These are phyloP conservation scores for Arthroderma sp. DNA, from an alignment of 2,329 filamentous ascomycete species.

Conservation along the genomic window DNA sequence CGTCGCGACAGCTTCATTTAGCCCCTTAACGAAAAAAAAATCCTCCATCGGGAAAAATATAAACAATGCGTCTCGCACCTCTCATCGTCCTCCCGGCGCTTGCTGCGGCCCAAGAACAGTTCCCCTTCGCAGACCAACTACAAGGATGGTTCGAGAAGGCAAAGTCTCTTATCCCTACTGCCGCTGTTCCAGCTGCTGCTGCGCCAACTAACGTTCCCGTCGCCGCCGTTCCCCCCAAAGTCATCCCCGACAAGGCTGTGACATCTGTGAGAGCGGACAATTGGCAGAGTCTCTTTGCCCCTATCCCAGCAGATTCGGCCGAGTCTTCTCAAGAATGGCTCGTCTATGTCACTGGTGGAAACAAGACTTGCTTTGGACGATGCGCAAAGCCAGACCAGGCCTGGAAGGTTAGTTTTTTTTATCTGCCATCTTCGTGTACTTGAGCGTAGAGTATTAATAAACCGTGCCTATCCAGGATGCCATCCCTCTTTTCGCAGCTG, in stretches of 20 bases:
- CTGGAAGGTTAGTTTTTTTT: constrained; percentile 31
- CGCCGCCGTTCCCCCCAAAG: constrained; percentile 26
- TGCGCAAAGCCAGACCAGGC: constrained; percentile 43
- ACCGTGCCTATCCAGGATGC: constrained; percentile 31
- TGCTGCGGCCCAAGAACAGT: constrained; percentile 45
- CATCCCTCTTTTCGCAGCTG: constrained; percentile 39
- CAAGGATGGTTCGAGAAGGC: constrained; percentile 39
- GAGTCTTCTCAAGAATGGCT: constrained; percentile 39
- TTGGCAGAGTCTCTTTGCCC: constrained; percentile 41
- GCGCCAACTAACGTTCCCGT: constrained; percentile 30
- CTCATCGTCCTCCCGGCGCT: constrained; percentile 64
- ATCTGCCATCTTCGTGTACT: background rate
- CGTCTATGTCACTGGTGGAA: constrained; percentile 49
- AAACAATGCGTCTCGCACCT: constrained; percentile 15
- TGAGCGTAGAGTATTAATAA: background rate
- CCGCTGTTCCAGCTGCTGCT: constrained; percentile 22
- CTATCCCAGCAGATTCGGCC: constrained; percentile 28
- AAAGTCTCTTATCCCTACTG: constrained; percentile 42
- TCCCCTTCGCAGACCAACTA: constrained; percentile 36
- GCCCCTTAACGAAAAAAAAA: background rate
- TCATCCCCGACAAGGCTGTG: constrained; percentile 38
- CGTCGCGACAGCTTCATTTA: no score
- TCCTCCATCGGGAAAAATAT: background rate
- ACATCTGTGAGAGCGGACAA: constrained; percentile 42
- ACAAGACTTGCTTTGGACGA: constrained; percentile 50